Percentiles rank a stretch among this genome's conserved stretches.
phyloP scores from a whole-genome alignment of 2,329 filamentous ascomycete species.

The Sordariomycetes sp. region DNA sequence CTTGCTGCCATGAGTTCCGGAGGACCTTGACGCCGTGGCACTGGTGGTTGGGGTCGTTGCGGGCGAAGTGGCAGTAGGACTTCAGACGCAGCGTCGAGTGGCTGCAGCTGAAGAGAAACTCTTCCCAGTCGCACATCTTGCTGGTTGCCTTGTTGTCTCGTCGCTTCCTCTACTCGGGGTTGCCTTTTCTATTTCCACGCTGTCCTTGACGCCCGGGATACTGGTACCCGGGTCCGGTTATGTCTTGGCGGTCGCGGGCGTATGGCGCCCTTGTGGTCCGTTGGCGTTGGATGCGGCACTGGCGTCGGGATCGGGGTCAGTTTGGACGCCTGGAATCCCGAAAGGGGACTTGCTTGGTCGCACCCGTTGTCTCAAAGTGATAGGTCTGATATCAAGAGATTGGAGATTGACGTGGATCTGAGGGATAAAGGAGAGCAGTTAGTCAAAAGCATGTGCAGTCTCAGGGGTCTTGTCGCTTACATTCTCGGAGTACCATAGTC shows the following conservation, averaged over 20 bases:
- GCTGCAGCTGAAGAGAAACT: constrained; percentile 55
- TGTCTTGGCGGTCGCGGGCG: too few species aligned
- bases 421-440: too few species aligned
- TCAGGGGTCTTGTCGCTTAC: too few species aligned
- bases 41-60: constrained; percentile 59
- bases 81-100: constrained; percentile 50
- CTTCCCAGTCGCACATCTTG: constrained; percentile 61
- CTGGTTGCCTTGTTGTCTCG: background rate
- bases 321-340: background rate
- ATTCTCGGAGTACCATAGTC: too few species aligned
- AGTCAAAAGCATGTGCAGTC: too few species aligned
- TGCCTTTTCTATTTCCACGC: background rate
- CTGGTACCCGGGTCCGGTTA: too few species aligned
- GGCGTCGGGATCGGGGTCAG: background rate
- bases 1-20: constrained; percentile 47
- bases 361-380: background rate
- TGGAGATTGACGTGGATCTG: too few species aligned
- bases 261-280: too few species aligned
- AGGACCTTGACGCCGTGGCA: constrained; percentile 60
- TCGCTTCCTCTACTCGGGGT: constrained; percentile 8
- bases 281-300: too few species aligned
- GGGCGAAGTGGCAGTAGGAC: constrained; percentile 64
- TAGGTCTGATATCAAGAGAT: background rate
- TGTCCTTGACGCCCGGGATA: background rate
- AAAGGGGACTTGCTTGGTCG: background rate